Conservation (phyloP, 78 protist species). For the slime mould (Dictyostelium discoideum) region DNA sequence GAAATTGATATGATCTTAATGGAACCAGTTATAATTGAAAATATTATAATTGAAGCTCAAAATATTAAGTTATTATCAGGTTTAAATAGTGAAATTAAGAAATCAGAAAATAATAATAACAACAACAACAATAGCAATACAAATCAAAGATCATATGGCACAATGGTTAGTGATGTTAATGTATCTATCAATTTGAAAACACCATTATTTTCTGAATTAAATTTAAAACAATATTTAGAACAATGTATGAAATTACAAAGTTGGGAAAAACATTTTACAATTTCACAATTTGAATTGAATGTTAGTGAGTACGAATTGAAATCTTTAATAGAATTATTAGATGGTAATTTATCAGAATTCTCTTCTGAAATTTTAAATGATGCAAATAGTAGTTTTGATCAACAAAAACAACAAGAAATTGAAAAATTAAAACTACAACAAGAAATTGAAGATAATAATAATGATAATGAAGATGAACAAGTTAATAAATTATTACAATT, state of each 20-base stretch:
- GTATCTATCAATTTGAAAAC: conserved; percentile 23
- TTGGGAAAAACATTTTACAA: conserved; percentile 23
- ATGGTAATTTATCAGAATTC: conserved; percentile 68
- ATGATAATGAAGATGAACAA: not conserved
- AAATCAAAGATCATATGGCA: conserved; percentile 35
- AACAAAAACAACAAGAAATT: not conserved
- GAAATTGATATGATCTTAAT: not conserved
- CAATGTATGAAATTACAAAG: not conserved
- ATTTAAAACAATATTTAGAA: no score
- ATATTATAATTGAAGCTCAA: conserved; percentile 36
- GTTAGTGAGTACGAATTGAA: conserved; percentile 43
- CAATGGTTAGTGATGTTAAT: conserved; percentile 58
- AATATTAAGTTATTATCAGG: conserved; percentile 56
- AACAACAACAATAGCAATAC: no score
- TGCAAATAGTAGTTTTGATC: not conserved
- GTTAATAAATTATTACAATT: not conserved
- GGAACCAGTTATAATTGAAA: not conserved
- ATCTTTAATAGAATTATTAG: conserved; percentile 40
- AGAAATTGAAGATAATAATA: not conserved
- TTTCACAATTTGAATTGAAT: conserved; percentile 41
- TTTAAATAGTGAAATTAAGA: conserved; percentile 5
- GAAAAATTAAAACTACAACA: not conserved
- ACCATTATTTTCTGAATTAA: not conserved
- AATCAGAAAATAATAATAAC: not conserved
- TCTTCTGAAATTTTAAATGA: conserved; percentile 36